These are phyloP conservation scores for Hypocrella siamensis DNA, from an alignment of 2,329 filamentous ascomycete genomes.

Conservation along the genomic window DNA sequence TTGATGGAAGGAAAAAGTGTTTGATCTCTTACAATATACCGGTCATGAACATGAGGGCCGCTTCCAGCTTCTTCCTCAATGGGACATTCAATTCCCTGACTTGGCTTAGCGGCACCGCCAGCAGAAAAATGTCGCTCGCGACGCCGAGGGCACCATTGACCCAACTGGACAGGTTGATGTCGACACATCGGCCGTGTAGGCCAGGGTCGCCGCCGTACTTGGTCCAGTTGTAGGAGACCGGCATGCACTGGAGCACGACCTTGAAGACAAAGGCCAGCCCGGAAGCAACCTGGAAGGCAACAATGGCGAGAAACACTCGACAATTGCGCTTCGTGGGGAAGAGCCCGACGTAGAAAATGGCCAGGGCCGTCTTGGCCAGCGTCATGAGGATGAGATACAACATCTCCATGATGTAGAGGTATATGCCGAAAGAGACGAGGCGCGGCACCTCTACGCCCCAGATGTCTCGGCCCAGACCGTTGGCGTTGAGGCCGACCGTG, in stretches of 20 bases:
- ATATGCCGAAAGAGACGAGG: conserved; percentile 2
- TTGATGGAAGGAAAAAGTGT: background rate
- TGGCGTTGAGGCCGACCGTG: conserved; percentile 8
- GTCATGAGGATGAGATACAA: conserved; percentile 3
- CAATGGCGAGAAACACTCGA: conserved; percentile 1
- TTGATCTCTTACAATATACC: conserved; percentile 4
- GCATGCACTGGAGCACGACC: conserved; percentile 2
- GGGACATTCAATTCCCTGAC: conserved; percentile 2
- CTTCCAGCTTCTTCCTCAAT: conserved; percentile 4
- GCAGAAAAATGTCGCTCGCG: conserved; percentile 4
- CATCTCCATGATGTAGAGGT: conserved; percentile 4
- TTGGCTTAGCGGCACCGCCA: conserved; percentile 3
- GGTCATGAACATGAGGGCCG: conserved; percentile 3
- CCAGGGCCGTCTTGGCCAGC: conserved; percentile 2
- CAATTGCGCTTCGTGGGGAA: conserved; percentile 1
- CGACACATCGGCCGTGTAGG: conserved; percentile 2
- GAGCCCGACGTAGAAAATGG: conserved; percentile 3
- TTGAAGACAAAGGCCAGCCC: background rate
- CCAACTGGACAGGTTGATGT: conserved; percentile 3
- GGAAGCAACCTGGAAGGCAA: conserved; percentile 1
- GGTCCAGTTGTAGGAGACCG: conserved; percentile 2
- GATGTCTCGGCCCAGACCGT: conserved; percentile 17
- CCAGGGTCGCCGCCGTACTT: conserved; percentile 1
- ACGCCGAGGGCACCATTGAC: conserved; percentile 3
- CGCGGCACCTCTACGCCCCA: conserved; percentile 13